A percentile compares a stretch with the other conserved stretches of the same genome.
Conservation (phyloP, 23 red algal genomes). For the Chondrus crispus region DNA sequence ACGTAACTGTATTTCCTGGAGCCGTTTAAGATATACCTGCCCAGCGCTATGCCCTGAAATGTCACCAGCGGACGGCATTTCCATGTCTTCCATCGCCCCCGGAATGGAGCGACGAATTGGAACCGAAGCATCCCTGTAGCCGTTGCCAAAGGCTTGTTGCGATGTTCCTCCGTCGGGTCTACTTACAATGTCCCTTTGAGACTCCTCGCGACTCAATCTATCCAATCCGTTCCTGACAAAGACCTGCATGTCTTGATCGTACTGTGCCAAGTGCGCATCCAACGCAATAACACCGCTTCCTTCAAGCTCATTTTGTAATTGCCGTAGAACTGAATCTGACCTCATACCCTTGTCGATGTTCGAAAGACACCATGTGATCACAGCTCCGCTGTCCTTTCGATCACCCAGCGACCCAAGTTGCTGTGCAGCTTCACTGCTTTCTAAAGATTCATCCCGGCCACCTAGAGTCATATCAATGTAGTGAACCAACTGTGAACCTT, state of each 20-base stretch:
- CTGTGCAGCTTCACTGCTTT: neutral
- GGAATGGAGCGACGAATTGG: neutral
- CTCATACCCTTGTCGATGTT: constrained; percentile 8
- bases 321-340: constrained; percentile 26
- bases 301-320: constrained; percentile 1
- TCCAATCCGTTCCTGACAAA: constrained; percentile 6
- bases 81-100: neutral
- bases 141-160: neutral
- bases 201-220: neutral
- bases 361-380: constrained; percentile 10
- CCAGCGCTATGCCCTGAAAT: constrained; percentile 40
- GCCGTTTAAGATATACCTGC: constrained; percentile 51
- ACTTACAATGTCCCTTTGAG: neutral
- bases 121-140: neutral
- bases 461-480: constrained; percentile 49
- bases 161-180: neutral
- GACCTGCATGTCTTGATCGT: neutral
- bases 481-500: constrained; percentile 56
- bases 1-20: constrained; percentile 54
- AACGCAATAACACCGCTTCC: constrained; percentile 12
- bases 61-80: neutral
- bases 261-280: constrained; percentile 22
- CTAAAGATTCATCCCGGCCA: neutral
- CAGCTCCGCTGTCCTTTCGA: neutral
- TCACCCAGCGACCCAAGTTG: neutral